Evolutionary conservation across 768 basidiomycete genomes (phyloP), one percentile per base, ranked within the genome.

Genomic region (Amanita rimosa): DNA sequence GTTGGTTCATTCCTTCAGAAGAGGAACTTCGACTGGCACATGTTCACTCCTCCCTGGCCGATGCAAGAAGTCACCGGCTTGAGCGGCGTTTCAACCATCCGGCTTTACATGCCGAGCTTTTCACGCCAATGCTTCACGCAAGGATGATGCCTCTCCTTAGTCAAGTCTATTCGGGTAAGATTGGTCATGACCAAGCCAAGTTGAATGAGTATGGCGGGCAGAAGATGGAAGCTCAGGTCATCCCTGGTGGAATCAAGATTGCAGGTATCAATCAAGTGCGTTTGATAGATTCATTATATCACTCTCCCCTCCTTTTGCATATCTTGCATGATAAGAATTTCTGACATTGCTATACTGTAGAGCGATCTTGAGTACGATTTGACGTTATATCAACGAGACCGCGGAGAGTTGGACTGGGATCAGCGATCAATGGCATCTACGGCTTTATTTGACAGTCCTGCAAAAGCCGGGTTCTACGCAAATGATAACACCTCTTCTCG

Each of bases 1-100:
- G 72, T 40, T 94, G 81, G 69, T 97, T 84, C 66, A 79, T 75
- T n/a, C 93, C 96, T 3, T 76, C 81, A 2, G 81, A 86, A 34
- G 68, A 78, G 2, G 94, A 97, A 62, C 70, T 94, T 35, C 75
- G 75, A 9, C 60, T 72, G 35, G 80, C 83, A 41, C 82, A 88
- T 56, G 75, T 93, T 2, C 76, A 92, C 58, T 88, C 90, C 0
- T 79, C 84, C 46, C 79, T 81, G 41, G 75, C 78, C 1, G 94
- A 97, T 61, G 69, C 74, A 50, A 72, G 73, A 33, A 74, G 83
- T 48, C 75, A 85, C 59, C 77, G 85, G 29, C 77, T 98, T 26
- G 83, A 83, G 67, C 91, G 83, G 61, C 83, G 95, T 24, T 99
- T 98, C 67, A 88, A 94, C 1, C 96, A 99, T 62, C 94, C 96